Evolutionary conservation across 306 rosid genomes (phyloP), one percentile per base, ranked within the genome.

Genomic region (Acacia acuminata): DNA sequence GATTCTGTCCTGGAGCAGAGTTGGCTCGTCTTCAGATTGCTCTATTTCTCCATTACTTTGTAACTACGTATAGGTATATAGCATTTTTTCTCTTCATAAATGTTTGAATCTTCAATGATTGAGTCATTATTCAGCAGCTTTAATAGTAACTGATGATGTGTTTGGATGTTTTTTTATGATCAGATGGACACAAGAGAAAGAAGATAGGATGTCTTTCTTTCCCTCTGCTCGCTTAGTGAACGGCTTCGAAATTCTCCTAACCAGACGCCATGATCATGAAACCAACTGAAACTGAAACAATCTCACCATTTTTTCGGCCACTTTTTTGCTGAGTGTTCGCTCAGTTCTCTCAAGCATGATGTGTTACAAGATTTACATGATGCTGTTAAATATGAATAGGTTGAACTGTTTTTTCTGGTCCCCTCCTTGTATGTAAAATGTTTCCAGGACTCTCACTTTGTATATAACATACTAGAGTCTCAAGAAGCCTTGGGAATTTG

Each of bases 1-100:
- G 98, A 79, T 92, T 95, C 76, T 95, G 98, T 86, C 98, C 98
- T 0, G 98, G 98, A 78, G 97, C 98, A 55, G 98, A 95, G 76
- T 56, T 95, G 55, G 94, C 96, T 78, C 98, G 96, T 43, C 97
- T 95, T 70, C 98, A 95, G 73, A 95, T 95, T 75, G 94, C 98
- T 68, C 61, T 95, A 32, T 95, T 95, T 81, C 97, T 95, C 66
- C 96, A 86, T 85, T 89, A 79, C 88, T 93, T 95, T 78, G 87
- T 90, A 10, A 95, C 96, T 27, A 82, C 86, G 8, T 92, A 90
- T 30, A 85, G 88, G 98, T 93, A 76, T 63, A 38, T 63, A 44
- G 20, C n/a, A 22, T 51, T 51, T 8, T 60, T 64, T 32, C 70
- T 30, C 20, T 32, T 10, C 42, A 64, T 15, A 64, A 64, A 27